Base-by-base conservation (phyloP, 768 basidiomycete species). In the Phlebiopsis gigantea region DNA sequence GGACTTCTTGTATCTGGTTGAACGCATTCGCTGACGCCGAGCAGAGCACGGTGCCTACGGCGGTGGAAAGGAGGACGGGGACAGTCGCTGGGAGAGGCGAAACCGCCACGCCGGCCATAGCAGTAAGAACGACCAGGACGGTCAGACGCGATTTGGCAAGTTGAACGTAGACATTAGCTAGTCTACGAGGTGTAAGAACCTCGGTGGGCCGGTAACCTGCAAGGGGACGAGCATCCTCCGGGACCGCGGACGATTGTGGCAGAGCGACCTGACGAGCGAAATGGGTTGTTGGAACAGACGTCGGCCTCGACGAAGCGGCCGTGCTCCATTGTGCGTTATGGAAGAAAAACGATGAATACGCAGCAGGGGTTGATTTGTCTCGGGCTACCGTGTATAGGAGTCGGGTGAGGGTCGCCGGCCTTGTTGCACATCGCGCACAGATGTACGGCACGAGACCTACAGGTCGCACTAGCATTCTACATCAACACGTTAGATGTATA, bases 1-100 rank as follows among this genome's bases (percentile, higher is more conserved):
- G 97, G 6, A 91, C 78, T 72, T 99, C 97, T 65, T 94, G 88
- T 2, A 98, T 75, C 69, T 99, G 93, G 72, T 99, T 99, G 64
- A 97, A 77, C 1, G 96, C 80, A 68, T 98, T 98, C 26, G 97
- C 97, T 0, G 94, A 90, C 2, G 93, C 92, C 5, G 89, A 87
- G 68, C 94, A 97, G 43, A 99, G 78, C 0, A 87, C 83, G 0
- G 95, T 98, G 41, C 97, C 97, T 25, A 89, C 66, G 0, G 95
- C 93, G 0, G 95, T 90, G 15, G 89, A 84, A 4, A 98, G 77
- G 9, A 99, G 78, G 14, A 93, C 80, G 1, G 93, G 90, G 0
- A 98, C 74, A 1, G 89, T 86, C 0, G 90, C 79, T 3, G 93
- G 90, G 17, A 93, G 72, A 0, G 97, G 97, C 2, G 90, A 98